These are phyloP conservation scores for Pouteria glomerata DNA, from an alignment of 148 eudicot species.

Conservation along the genomic window DNA sequence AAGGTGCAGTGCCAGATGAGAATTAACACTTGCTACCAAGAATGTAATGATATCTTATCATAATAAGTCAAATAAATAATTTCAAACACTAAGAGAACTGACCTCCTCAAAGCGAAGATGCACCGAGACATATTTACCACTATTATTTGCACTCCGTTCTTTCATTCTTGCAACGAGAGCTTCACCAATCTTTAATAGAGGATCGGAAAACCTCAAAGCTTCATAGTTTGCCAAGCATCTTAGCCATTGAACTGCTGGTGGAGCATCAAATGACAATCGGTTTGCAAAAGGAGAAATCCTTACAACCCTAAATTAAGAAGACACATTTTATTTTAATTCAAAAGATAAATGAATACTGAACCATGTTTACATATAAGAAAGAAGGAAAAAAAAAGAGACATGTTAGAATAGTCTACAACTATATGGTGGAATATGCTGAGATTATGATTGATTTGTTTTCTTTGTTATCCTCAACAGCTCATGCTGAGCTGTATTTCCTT, in stretches of 20 bases:
- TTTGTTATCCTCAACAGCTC: no score
- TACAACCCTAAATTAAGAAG: conserved; percentile 64
- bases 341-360: no score
- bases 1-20: background rate
- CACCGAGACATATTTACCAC: conserved; percentile 92
- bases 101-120: conserved; percentile 99
- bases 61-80: conserved; percentile 2
- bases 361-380: no score
- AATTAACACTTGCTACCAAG: conserved; percentile 5
- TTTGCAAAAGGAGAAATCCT: conserved; percentile 99
- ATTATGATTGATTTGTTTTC: no score
- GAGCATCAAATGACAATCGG: conserved; percentile 90
- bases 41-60: background rate
- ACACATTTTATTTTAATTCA: no score
- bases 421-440: no score
- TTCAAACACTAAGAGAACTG: conserved; percentile 17
- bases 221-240: conserved; percentile 93
- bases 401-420: no score
- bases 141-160: conserved; percentile 63
- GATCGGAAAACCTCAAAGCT: conserved; percentile 82
- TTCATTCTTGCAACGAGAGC: conserved; percentile 82
- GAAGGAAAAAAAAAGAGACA: no score
- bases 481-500: no score
- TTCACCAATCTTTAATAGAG: conserved; percentile 64
- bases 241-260: conserved; percentile 84